Conservation (phyloP, 306 rosid genomes). For the Rosa multiflora region DNA sequence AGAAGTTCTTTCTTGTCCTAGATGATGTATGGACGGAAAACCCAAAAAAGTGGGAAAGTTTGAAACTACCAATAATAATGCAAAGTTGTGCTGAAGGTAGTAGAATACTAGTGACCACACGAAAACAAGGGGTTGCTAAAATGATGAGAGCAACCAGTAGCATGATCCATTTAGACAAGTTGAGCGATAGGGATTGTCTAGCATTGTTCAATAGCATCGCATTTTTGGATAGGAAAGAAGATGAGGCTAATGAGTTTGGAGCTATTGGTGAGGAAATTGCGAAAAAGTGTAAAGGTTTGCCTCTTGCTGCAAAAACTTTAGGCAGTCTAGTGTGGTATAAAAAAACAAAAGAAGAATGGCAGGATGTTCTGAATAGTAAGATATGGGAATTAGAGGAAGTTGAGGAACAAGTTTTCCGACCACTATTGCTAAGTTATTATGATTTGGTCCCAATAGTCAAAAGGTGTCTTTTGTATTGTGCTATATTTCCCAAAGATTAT, state of each 20-base stretch:
- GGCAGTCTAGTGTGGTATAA: constrained; percentile 15
- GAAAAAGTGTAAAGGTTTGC: constrained; percentile 15
- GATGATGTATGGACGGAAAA: constrained; percentile 13
- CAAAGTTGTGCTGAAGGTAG: constrained; percentile 15
- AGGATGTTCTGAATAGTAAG: constrained; percentile 5
- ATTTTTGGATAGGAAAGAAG: not conserved
- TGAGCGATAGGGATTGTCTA: constrained; percentile 13
- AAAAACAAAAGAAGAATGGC: not conserved
- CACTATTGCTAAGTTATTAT: constrained; percentile 16
- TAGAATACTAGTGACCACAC: constrained; percentile 11
- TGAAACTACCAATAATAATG: not conserved
- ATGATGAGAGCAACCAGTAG: constrained; percentile 4
- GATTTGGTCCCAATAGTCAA: constrained; percentile 7
- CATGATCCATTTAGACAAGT: not conserved
- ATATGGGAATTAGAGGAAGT: constrained; percentile 8
- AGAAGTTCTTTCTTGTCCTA: constrained; percentile 11
- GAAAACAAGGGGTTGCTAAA: constrained; percentile 8
- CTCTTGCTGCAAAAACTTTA: constrained; percentile 22
- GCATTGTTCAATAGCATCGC: not conserved
- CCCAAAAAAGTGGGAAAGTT: not conserved
- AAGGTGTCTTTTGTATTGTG: constrained; percentile 18
- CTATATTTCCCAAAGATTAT: constrained; percentile 18
- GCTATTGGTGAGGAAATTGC: constrained; percentile 16
- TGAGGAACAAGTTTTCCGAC: constrained; percentile 7
- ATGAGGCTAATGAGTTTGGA: not conserved